Base-by-base conservation (phyloP, 345 rosid genomes). In the Nephelium lappaceum region DNA sequence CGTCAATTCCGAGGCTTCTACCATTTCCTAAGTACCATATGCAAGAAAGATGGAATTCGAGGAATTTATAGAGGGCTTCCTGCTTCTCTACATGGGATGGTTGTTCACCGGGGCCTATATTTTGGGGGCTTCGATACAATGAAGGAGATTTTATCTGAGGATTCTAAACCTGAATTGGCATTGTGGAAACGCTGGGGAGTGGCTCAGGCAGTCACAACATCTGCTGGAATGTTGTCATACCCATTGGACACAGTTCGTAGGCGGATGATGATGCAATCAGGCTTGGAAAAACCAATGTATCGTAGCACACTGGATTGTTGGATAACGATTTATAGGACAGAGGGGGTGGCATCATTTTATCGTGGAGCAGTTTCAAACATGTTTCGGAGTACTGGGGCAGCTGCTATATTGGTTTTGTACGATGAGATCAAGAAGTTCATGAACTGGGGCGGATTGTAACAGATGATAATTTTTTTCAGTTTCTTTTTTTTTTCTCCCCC, bases 241-340 rank as follows among this genome's bases (percentile, higher is more conserved):
- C 98, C 97, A 23, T 74, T 94, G 76, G 98, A 93, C 80, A 94
- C 98, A 36, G 98, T 94, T 64, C 83, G 99, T 71, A 88, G 98
- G 74, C 83, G 97, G 83, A 93, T 96, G 87, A 96, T 96, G 99
- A 96, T 94, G 98, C 97, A 96, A 67, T 93, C 98, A 4, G 98
- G 99, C 55, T 75, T 91, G 77, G 93, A 94, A 72, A 84, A 82
- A 64, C 97, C 91, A 4, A 88, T 90, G 97, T 96, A 93, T 60
- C 78, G 14, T 25, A 82, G 79, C 86, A 94, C 98, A 2, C 42
- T 85, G 62, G 95, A 96, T 42, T 94, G 99, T 79, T 96, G 99
- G 98, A 89, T 67, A 86, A 92, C 81, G 51, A 93, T 96, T 42
- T 91, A 90, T 65, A 87, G 88, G 76, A 85, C 78, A 65, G 97